Evolutionary conservation across 371 early-diverging fungal species (phyloP).

Genomic region (Phascolomyces articulosus): DNA sequence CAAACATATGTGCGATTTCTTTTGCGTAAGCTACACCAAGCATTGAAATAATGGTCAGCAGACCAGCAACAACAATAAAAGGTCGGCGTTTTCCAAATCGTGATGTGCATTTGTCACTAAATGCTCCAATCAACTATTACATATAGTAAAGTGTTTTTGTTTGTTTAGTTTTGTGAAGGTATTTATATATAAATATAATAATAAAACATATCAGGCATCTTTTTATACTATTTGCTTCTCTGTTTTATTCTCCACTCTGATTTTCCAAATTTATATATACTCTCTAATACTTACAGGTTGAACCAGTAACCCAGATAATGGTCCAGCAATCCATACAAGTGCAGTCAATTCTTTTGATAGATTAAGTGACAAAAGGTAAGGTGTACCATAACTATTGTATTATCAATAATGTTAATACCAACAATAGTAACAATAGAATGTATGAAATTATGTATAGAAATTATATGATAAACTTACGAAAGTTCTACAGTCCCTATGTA

Average conservation of each 20-base stretch:
- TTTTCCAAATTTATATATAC: not conserved
- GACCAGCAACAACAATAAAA: slow-evolving; percentile 62
- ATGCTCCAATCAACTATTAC: slow-evolving; percentile 57
- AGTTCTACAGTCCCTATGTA: slow-evolving; percentile 58
- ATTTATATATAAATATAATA: no score
- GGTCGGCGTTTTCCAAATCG: slow-evolving; percentile 65
- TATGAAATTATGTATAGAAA: slow-evolving; percentile 13
- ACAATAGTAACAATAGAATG: no score
- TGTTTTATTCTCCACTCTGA: not conserved
- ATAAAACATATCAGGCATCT: not conserved
- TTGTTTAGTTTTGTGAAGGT: no score
- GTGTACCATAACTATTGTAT: slow-evolving; percentile 71
- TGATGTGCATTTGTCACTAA: slow-evolving; percentile 64
- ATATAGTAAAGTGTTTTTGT: no score
- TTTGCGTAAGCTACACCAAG: slow-evolving; percentile 68
- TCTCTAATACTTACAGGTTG: slow-evolving; percentile 23
- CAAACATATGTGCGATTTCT: slow-evolving; percentile 43
- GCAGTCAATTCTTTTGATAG: slow-evolving; percentile 70
- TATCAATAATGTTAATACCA: not conserved
- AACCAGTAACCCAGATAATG: slow-evolving; percentile 64
- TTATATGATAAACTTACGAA: slow-evolving; percentile 37
- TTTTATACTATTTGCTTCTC: not conserved
- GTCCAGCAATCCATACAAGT: slow-evolving; percentile 83
- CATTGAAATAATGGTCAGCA: slow-evolving; percentile 63
- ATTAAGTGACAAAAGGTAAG: slow-evolving; percentile 71